Evolutionary conservation across 441 rosid species (phyloP).

Genomic region (Metrosideros polymorpha): DNA sequence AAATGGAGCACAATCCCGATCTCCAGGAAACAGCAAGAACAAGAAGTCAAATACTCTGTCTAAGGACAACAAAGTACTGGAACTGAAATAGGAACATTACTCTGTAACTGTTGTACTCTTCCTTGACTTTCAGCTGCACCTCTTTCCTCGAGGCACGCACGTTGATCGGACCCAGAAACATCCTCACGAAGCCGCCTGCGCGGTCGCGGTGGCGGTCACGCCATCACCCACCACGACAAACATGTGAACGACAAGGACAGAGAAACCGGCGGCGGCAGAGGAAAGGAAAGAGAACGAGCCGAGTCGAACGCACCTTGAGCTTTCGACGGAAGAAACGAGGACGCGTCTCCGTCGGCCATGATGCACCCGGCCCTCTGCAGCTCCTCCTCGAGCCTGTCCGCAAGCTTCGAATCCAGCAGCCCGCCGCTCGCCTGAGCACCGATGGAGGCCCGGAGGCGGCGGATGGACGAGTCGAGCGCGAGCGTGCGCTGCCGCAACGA

Average conservation of each 20-base stretch:
- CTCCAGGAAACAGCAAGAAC: neutral
- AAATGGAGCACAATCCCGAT: neutral
- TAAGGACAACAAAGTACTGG: neutral
- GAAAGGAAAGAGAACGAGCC: conserved; percentile 4
- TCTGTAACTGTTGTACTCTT: conserved; percentile 4
- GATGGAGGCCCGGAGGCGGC: neutral
- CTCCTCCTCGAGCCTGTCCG: conserved; percentile 4
- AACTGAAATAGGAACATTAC: neutral
- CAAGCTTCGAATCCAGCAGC: neutral
- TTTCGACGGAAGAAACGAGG: conserved; percentile 7
- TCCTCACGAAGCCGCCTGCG: conserved; percentile 2
- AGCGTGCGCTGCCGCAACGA: conserved; percentile 2
- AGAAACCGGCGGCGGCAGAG: neutral
- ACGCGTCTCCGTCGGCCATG: conserved; percentile 6
- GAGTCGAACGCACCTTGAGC: neutral
- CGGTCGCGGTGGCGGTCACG: neutral
- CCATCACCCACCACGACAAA: neutral
- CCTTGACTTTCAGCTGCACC: conserved; percentile 13
- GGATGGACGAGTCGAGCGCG: conserved; percentile 1
- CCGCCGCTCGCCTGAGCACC: neutral
- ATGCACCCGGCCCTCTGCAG: conserved; percentile 9
- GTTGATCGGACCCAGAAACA: conserved; percentile 7
- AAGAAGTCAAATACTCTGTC: neutral
- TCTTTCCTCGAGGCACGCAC: conserved; percentile 11
- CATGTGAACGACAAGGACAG: neutral